Evolutionary conservation across 768 basidiomycete genomes (phyloP), one percentile per base, ranked within the genome.

Genomic region (Rhizopogon vinicolor): DNA sequence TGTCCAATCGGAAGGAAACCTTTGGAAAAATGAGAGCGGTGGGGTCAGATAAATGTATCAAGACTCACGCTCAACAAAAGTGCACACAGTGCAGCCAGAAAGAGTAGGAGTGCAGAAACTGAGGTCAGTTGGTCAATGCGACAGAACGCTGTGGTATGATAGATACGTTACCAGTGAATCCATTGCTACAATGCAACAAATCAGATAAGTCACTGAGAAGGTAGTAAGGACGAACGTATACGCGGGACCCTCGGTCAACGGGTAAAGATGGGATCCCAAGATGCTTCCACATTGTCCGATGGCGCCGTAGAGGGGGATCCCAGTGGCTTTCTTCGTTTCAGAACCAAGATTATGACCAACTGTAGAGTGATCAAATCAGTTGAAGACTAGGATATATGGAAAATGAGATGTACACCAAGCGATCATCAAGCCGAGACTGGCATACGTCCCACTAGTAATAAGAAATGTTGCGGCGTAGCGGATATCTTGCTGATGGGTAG

Each of bases 1-100:
- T 90, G 29, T 88, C 86, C 62, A 68, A 60, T 41, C 81, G 80
- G 61, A 86, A 90, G 1, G 85, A 86, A 13, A 79, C 68, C 87
- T 89, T 12, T 5, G 3, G 8, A 7, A 33, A 33, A 1, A 33
- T 33, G 31, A 33, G 31, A 33, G 6, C 25, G 25, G 13, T 18
- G 46, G 13, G 18, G 33, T 22, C 19, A 35, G 13, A 22, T 19
- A 33, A 19, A 7, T 18, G 18, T 7, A 37, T 37, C 35, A 22
- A 12, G 35, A 29, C 48, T 49, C 22, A 49, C 48, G 14, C 48
- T 49, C 48, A 49, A 49, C 19, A 49, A 25, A 14, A 49, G 35
- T 49, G 48, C 33, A 16, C 48, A 49, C 5, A 49, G 35, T 25
- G 48, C 48, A 10, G 48, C 33, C 48, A 49, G 37, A 37, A 49